Conservation (phyloP, 2,329 filamentous ascomycete species). For the Colletotrichum scovillei region DNA sequence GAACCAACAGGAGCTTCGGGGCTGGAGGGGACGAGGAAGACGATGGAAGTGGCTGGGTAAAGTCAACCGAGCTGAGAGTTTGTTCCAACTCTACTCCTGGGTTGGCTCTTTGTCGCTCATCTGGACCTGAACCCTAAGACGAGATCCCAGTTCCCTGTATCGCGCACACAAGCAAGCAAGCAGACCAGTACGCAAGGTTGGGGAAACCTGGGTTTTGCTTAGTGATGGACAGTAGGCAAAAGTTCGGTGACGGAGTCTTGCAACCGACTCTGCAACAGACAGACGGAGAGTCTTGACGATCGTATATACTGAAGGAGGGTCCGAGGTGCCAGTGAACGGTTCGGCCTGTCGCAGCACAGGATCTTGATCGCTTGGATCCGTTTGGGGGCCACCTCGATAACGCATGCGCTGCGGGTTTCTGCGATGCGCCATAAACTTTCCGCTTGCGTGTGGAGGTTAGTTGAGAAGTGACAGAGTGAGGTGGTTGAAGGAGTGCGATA, state of each 20-base stretch:
- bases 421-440: constrained; percentile 32
- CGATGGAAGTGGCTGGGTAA: constrained; percentile 25
- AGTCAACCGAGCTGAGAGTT: background rate
- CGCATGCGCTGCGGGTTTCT: constrained; percentile 26
- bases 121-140: constrained; percentile 12
- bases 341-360: constrained; percentile 23
- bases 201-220: background rate
- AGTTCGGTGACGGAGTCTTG: background rate
- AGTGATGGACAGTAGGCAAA: background rate
- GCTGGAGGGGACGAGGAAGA: constrained; percentile 7
- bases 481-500: constrained; percentile 12
- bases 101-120: background rate
- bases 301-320: background rate
- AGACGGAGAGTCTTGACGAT: constrained; percentile 13
- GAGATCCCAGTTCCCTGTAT: constrained; percentile 28
- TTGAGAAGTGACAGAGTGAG: constrained; percentile 29
- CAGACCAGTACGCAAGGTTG: background rate
- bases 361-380: constrained; percentile 25
- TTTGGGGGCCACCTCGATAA: constrained; percentile 26
- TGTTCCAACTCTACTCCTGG: background rate
- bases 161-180: constrained; percentile 4
- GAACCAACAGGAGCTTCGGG: background rate
- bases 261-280: constrained; percentile 28
- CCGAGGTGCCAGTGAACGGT: constrained; percentile 14
- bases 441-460: constrained; percentile 27